Evolutionary conservation across 1,284 basidiomycete species (phyloP), one percentile per base, ranked within the genome.

Genomic region (Boletus semigastroideus): DNA sequence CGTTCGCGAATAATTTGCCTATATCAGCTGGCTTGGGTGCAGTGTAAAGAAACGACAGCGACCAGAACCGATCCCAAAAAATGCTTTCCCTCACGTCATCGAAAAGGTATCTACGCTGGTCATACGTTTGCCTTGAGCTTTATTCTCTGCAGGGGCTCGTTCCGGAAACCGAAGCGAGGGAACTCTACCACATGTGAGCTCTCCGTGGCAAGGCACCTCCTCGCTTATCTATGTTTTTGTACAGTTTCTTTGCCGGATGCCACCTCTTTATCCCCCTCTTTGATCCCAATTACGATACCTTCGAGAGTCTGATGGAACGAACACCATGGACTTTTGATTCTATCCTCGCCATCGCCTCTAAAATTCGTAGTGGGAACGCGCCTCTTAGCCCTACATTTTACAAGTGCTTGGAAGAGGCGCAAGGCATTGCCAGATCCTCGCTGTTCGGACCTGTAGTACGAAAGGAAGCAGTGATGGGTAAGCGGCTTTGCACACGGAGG

Each of bases 231-330:
- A 60, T 55, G 66, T 59, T 54, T 53, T 61, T 58, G 66, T 59
- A 64, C 74, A 94, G 92, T 63, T 97, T 97, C 78, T 96, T 96
- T 75, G 87, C 89, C 51, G 94, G 94, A 49, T 96, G 93, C 72
- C 90, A 96, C 74, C 83, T 95, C 67, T 96, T 96, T 76, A 93
- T 96, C 55, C 93, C 93, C 38, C 78, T 95, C 46, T 95, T 94
- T 75, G 92, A 95, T 72, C 88, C 90, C 28, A 77, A 78, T 52
- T 94, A 92, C 70, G 93, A 97, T 76, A 91, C 90, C 2, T 94
- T 92, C 73, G 93, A 95, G 68, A 85, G 85, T 58, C 79, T 93
- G 57, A 87, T 87, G 75, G 92, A 93, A 66, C 86, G 93, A 56
- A 90, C 90, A 5, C 94, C 94, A 4, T 97, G 94, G 84, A 94